Conservation (phyloP, 2,329 filamentous ascomycete species). For the Talaromyces funiculosus region DNA sequence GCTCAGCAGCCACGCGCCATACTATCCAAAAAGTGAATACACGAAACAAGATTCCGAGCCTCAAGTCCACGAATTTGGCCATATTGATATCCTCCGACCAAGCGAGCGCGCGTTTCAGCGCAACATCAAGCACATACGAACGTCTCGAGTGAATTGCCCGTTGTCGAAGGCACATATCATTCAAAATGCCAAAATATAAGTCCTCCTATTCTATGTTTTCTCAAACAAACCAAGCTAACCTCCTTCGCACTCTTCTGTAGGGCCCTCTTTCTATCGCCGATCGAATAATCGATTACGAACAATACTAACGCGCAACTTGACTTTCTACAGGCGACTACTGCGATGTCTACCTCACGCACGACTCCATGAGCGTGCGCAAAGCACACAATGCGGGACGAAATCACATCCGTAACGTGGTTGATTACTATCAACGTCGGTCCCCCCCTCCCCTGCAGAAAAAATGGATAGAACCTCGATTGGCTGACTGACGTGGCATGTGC, state of each 20-base stretch:
- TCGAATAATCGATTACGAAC: neutral
- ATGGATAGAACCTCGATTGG: neutral
- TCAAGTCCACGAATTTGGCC: neutral
- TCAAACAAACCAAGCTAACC: slow-evolving; percentile 31
- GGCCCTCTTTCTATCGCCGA: slow-evolving; percentile 22
- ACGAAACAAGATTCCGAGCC: no score
- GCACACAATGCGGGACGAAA: slow-evolving; percentile 96
- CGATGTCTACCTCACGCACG: slow-evolving; percentile 99
- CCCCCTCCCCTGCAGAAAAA: neutral
- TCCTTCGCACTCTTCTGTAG: slow-evolving; percentile 63
- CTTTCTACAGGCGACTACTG: slow-evolving; percentile 74
- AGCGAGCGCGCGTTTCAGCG: neutral
- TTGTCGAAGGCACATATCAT: neutral
- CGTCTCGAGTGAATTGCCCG: neutral
- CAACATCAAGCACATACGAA: neutral
- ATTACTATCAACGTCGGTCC: slow-evolving; percentile 85
- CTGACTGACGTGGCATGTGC: slow-evolving; percentile 2
- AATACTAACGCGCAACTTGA: slow-evolving; percentile 15
- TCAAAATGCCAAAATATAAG: slow-evolving; percentile 84
- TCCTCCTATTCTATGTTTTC: slow-evolving; percentile 21
- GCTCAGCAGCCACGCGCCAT: neutral
- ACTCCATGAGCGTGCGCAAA: slow-evolving; percentile 99
- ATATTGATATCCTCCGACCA: neutral
- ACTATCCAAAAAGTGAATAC: neutral
- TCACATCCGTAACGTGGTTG: slow-evolving; percentile 93